Base-by-base conservation (phyloP, 345 rosid species). In the Citrus cavaleriei region DNA sequence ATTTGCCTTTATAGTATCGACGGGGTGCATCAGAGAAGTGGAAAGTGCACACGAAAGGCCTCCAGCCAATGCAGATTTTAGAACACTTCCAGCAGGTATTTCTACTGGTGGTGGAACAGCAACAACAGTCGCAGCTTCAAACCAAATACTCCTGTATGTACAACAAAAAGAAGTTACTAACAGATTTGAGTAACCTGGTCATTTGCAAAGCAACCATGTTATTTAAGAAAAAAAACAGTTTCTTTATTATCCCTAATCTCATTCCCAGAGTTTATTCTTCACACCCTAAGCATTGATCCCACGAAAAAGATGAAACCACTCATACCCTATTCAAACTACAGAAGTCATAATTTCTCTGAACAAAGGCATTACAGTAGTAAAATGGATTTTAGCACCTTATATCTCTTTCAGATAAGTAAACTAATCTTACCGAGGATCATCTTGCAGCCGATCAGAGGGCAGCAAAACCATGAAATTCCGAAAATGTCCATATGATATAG, bases 41-140 rank as follows among this genome's bases (percentile, higher is more conserved):
- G 99, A 96, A 76, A 96, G 92, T 72, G 97, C 98, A 86, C 94
- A 90, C 51, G 99, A 90, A 74, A 96, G 92, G 64, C 99, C 99
- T 70, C 99, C 99, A 13, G 99, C 99, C 86, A 96, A 84, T 68
- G 99, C 99, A 79, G 99, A 93, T 84, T 87, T 90, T 63, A 96
- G 84, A 84, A 96, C 98, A 84, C 91, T 93, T 86, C 92, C 97
- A 73, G 97, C 89, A 80, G 92, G 98, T 68, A 93, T 84, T 77
- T 89, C 93, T 81, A 91, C 91, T 30, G 98, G 97, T 24, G 98
- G 97, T 76, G 97, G 88, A 86, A 96, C 99, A 79, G 97, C 91
- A 85, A 95, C 98, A 83, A 92, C 98, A 68, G 98, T 94, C 14
- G 98, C 99, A 61, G 99, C 94, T 90, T 96, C 97, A 88, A 93